Evolutionary conservation across 306 rosid genomes (phyloP).

Genomic region (Cajanus cajan): DNA sequence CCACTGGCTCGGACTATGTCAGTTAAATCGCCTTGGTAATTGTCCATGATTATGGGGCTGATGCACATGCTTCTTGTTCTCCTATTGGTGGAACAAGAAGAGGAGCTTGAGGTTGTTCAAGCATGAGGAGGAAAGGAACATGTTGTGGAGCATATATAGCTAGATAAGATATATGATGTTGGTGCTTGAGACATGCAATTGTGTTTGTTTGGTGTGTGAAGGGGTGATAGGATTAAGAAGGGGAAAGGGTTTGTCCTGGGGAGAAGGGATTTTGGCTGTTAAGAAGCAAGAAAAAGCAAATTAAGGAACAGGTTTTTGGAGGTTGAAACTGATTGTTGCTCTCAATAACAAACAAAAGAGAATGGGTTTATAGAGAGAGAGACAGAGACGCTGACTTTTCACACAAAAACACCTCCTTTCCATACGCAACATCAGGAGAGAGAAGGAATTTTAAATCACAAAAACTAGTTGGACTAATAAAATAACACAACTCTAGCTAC

Average conservation of each 20-base stretch:
- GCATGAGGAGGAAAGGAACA: slow-evolving; percentile 1
- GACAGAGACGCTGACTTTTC: slow-evolving; percentile 84
- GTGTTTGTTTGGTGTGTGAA: not conserved
- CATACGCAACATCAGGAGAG: slow-evolving; percentile 53
- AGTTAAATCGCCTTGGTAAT: slow-evolving; percentile 81
- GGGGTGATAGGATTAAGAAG: not conserved
- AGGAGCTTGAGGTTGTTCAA: not conserved
- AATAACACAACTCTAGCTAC: slow-evolving; percentile 7
- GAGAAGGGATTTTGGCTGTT: slow-evolving; percentile 34
- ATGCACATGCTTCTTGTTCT: slow-evolving; percentile 49
- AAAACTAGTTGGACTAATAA: not conserved
- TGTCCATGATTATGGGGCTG: slow-evolving; percentile 54
- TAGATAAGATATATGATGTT: too few species aligned
- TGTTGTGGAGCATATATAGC: slow-evolving; percentile 17
- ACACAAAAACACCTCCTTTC: slow-evolving; percentile 59
- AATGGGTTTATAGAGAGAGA: slow-evolving; percentile 39
- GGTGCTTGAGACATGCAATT: slow-evolving; percentile 10
- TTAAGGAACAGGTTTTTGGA: slow-evolving; percentile 38
- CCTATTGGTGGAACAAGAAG: not conserved
- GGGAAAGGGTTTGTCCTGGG: not conserved
- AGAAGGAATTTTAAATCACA: slow-evolving; percentile 6
- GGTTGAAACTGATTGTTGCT: slow-evolving; percentile 42
- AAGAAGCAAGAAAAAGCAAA: slow-evolving; percentile 39
- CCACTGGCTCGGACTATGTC: slow-evolving; percentile 64
- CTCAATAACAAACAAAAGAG: slow-evolving; percentile 42